Evolutionary conservation across 352 stramenopile species (phyloP), one percentile per base, ranked within the genome.

Genomic region (Pythium phragmiticola): DNA sequence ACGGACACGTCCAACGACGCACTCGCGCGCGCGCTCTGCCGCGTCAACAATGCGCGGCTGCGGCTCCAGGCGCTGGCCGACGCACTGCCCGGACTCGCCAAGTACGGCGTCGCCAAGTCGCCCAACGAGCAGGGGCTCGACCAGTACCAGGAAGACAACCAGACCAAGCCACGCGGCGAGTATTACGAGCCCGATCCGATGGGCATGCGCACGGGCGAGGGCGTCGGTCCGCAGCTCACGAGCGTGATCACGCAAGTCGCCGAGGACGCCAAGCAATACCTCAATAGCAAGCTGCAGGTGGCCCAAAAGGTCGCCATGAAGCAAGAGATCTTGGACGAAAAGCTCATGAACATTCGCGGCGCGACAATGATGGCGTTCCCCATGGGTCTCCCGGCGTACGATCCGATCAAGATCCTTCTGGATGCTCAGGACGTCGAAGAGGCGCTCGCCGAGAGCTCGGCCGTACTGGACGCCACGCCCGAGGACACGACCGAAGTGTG

Each of bases 351-450:
- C 68, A 92, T 98, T 42, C 77, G 90, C 7, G 92, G 90, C 19
- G 92, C 92, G 9, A 88, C 98, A 34, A 95, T 81, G 59, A 97
- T 96, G 79, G 90, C 90, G n/a, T 99, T 97, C 70, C 96, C 96
- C 8, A 98, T 97, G 89, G 96, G 94, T 0, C 75, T 99, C 16
- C 94, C 96, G 17, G 68, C 83, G 26, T 89, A 91, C 71, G 95
- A 99, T 74, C 77, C 89, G 5, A 80, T 98, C 23, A 78, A 83
- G 63, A 73, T 88, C 26, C 79, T 95, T 55, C 72, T 98, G 57
- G 92, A 98, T 39, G 78, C 69, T 21, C 73, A 74, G 23, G 72
- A 76, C 47, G 69, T 75, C 6, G 76, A 90, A 63, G 80, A 85
- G 17, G 79, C 79, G 21, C 72, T 90, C 23, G 68, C 69, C 23